Base-by-base conservation (phyloP, 768 basidiomycete genomes). In the Tylopilus felleus region DNA sequence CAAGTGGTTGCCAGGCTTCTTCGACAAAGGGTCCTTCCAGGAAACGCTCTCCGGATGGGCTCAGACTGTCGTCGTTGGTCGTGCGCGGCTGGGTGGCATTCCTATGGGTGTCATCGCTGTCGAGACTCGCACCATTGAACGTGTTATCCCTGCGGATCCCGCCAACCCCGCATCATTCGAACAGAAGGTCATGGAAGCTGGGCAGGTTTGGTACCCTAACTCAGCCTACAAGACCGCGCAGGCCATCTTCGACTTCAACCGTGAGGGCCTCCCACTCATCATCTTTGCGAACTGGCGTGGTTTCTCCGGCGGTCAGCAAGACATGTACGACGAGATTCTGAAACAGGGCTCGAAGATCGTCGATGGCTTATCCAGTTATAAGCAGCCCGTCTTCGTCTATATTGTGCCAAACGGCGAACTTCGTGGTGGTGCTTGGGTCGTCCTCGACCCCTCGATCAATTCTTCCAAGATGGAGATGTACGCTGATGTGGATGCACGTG, bases 231-330 rank as follows among this genome's bases (percentile, higher is more conserved):
- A 99, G 81, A 99, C 97, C 8, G 97, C 95, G 8, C 97, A 98
- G 66, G 96, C 97, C 16, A 98, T 98, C 77, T 94, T 94, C 72
- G 97, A 99, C 75, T 92, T 98, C 78, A 90, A 96, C 74, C 88
- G 97, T 40, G 97, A 99, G 73, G 93, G 91, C 22, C 78, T 99
- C 14, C 97, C 97, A 5, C 79, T 99, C 55, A 95, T 98, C 71
- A 95, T 99, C 72, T 98, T 99, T 66, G 97, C 97, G 51, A 99
- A 99, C 78, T 98, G 97, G 94, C 90, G 97, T 77, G 97, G 97
- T 23, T 99, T 99, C 85, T 99, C 97, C 21, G 97, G 97, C 58
- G 97, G 97, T 59, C 95, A 98, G 73, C 95, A 97, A 73, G 95
- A 98, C 72, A 98, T 98, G 94, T 96, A 93, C 65, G 94, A 98